A percentile compares a stretch with the other conserved stretches of the same genome.
phyloP scores from a whole-genome alignment of 176 grass and related monocot genomes.

The Raddia guianensis region DNA sequence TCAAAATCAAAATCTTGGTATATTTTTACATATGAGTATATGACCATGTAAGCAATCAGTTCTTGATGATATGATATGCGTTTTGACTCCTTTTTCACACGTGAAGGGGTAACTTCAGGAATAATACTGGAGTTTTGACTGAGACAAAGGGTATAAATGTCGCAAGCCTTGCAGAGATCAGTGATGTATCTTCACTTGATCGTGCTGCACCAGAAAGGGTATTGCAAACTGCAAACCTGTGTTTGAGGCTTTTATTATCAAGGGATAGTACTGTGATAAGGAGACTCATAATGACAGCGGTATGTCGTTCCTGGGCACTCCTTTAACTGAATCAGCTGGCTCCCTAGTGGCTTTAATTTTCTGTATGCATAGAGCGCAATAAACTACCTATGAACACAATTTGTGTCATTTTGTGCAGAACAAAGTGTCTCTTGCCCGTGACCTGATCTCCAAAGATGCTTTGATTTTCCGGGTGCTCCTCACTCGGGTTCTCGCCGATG shows the following conservation, averaged over 20 bases:
- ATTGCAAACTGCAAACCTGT: slow-evolving; percentile 50
- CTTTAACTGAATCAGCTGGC: neutral
- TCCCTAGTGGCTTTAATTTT: neutral
- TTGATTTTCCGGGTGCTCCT: slow-evolving; percentile 46
- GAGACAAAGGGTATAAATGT: slow-evolving; percentile 35
- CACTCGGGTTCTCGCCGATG: slow-evolving; percentile 41
- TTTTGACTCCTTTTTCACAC: slow-evolving; percentile 18
- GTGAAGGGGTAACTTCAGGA: slow-evolving; percentile 45
- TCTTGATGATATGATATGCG: neutral
- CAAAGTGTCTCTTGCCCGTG: slow-evolving; percentile 48
- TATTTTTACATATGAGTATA: neutral
- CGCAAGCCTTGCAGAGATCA: slow-evolving; percentile 36
- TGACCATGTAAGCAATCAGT: neutral
- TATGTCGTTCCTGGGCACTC: slow-evolving; percentile 20
- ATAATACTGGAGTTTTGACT: slow-evolving; percentile 34
- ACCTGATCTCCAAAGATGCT: slow-evolving; percentile 62
- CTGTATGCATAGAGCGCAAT: neutral
- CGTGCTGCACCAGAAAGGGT: slow-evolving; percentile 36
- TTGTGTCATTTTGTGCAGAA: slow-evolving; percentile 31
- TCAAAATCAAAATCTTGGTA: neutral
- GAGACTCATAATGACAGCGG: slow-evolving; percentile 70
- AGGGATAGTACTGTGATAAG: slow-evolving; percentile 60
- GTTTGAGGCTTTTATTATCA: slow-evolving; percentile 59
- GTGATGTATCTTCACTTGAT: slow-evolving; percentile 27
- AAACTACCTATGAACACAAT: slow-evolving; percentile 5